Base-by-base conservation (phyloP, 1,284 basidiomycete species). In the Golubevia pallescens region DNA sequence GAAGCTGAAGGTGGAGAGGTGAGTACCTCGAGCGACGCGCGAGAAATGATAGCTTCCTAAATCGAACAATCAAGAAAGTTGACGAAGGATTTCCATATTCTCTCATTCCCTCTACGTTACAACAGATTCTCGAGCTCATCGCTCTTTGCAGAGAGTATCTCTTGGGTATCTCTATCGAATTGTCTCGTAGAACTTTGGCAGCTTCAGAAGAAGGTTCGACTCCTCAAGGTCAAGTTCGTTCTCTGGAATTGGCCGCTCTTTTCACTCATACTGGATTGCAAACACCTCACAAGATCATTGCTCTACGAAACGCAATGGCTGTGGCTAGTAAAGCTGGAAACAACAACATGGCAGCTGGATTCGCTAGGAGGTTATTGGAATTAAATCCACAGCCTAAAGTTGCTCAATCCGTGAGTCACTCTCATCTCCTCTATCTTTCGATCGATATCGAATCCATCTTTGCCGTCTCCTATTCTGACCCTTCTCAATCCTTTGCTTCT, bases 231-330 rank as follows among this genome's bases (percentile, higher is more conserved):
- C 66, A 77, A 14, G 74, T 74, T 8, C 75, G 82, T 55, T 75
- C 78, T 60, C 66, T 85, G 57, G 82, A 85, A 69, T 74, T 85
- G 2, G 82, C 82, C 5, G 81, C 81, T 16, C 67, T 81, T 5
- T 85, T 85, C 66, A 85, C 82, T n/a, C 82, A 78, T 55, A 74
- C 80, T 8, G 74, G 80, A 63, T 74, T 84, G 75, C 81, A 84
- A 68, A 77, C 79, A 28, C 77, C 78, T 62, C 82, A 85, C 64
- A 77, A 79, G 70, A 79, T 71, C 42, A 62, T 85, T 55, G 81
- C 82, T 16, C 70, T 85, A 63, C 77, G 82, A 54, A 81, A 76
- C 24, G 82, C 81, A 19, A 85, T 85, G 82, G 78, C 69, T 38
- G 73, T 77, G 58, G 75, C 81, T 21, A 73, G 75, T 60, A 83